Evolutionary conservation across 768 basidiomycete genomes (phyloP), one percentile per base, ranked within the genome.

Genomic region (Tylopilus subfusipes): DNA sequence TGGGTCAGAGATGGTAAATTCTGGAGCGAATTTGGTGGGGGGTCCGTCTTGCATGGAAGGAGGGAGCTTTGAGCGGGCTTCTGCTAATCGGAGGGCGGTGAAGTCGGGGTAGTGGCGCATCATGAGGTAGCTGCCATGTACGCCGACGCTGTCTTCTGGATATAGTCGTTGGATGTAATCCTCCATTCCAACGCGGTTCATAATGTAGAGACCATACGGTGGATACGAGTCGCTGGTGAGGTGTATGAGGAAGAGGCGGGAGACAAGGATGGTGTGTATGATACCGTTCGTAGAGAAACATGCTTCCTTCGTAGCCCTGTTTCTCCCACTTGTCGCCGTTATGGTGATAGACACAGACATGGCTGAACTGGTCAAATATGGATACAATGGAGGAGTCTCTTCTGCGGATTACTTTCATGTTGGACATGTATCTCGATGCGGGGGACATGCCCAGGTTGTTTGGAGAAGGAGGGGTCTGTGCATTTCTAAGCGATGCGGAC

Each of bases 241-340:
- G 31, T 1, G 19, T 13, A 48, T 55, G 42, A 54, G 42, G 52
- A 57, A 38, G 40, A n/a, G 56, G 61, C 31, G 47, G 9, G 48
- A 10, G n/a, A 38, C 7, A 8, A 19, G 27, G 25, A 11, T 1
- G 21, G 29, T 0, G 39, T 4, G 4, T 7, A 21, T 0, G 31
- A 19, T 61, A 90, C 90, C 90, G 78, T 74, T 93, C 90, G 63
- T 88, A 90, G 60, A 93, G 75, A 72, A 93, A 93, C 84, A 93
- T 90, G 72, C 82, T 86, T n/a, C 90, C 91, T 68, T 93, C 90
- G 66, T 72, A 88, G 40, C 90, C 90, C 56, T 86, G 82, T 70
- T 90, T 91, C 70, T 84, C 82, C 90, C 90, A 93, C 65, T 83
- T 85, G 62, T 79, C 72, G 8, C 78, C 86, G 60, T 88, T 84